Percentiles rank a stretch among this genome's conserved stretches.
These are phyloP conservation scores for Isoetes taiwanensis DNA, from an alignment of 75 land plant species.

Conservation along the genomic window DNA sequence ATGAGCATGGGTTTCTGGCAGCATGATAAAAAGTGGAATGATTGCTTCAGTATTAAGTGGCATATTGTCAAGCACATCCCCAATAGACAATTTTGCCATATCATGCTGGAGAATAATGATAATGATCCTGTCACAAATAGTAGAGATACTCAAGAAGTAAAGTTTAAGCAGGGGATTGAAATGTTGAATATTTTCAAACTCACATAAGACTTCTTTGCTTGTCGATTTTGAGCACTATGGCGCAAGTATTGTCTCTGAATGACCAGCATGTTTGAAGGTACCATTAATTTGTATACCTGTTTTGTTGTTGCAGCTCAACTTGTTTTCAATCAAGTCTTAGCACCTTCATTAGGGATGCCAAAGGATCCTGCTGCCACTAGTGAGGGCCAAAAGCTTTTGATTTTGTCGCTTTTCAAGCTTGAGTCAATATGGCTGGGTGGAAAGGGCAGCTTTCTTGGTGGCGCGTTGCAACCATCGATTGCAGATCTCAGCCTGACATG, in stretches of 20 bases:
- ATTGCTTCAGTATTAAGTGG: conserved; percentile 52
- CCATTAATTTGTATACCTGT: too few relatives aligned
- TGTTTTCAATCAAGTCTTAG: conserved; percentile 41
- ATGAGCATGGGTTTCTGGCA: conserved; percentile 57
- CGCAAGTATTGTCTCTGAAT: too few relatives aligned
- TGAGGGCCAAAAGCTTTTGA: conserved; percentile 45
- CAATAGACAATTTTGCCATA: conserved; percentile 42
- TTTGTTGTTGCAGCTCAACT: conserved; percentile 8
- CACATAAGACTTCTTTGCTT: too few relatives aligned
- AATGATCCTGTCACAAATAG: conserved; percentile 50
- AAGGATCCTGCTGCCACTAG: conserved; percentile 52
- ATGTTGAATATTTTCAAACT: too few relatives aligned
- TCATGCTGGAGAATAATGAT: conserved; percentile 50
- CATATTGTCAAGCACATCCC: conserved; percentile 51
- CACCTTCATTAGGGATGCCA: conserved; percentile 44
- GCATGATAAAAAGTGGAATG: conserved; percentile 61
- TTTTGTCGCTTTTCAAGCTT: conserved; percentile 42
- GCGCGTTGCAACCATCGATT: conserved; percentile 56
- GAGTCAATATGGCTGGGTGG: conserved; percentile 66
- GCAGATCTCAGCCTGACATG: conserved; percentile 85
- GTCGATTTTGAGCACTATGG: too few relatives aligned
- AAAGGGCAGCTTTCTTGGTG: conserved; percentile 42
- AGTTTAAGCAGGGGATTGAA: too few relatives aligned
- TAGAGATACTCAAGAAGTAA: conserved; percentile 56
- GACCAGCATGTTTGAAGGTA: too few relatives aligned